Evolutionary conservation across 176 grass and related monocot genomes (phyloP), one percentile per base, ranked within the genome.

Genomic region (Musa schizocarpa): DNA sequence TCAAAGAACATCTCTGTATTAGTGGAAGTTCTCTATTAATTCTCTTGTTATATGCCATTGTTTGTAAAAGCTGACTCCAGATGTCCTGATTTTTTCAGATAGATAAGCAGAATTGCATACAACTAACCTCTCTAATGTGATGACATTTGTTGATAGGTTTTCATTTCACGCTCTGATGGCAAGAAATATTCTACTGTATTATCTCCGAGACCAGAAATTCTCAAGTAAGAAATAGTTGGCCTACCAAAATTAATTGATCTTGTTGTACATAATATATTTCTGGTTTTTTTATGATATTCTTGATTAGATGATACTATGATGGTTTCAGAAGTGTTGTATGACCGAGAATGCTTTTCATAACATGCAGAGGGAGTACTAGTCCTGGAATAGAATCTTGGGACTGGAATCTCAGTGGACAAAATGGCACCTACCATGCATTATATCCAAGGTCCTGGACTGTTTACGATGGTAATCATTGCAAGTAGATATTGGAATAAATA

Each of bases 381-480:
- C 85, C 90, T 64, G 94, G 94, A 82, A 86, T 91, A 85, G 80
- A 86, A 82, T 98, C 94, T 71, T 93, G 94, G 94, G 90, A 93
- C 72, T 98, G 94, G 94, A 91, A 91, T 76, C 80, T 86, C 17
- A 83, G 16, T 71, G 94, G 90, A 66, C 19, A 91, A 53, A 85
- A 81, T n/a, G 91, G 80, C 55, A 83, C 83, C 43, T 98, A 98
- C 64, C 94, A 93, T 87, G 94, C 86, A 80, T 81, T 98, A 71
- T 98, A 98, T 81, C 94, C 94, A 78, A 98, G 88, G 71, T 83
- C 94, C 63, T 97, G 94, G 94, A 97, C 94, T 2, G 63, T 87
- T 77, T 93, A 93, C 77, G 77, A 97, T 89, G 94, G 94, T 93
- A 85, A 70, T 76, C 12, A 64, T n/a, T 20, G 69, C 65, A 74